phyloP scores from a whole-genome alignment of 1,284 basidiomycete genomes.

The Anthracocystis setariae region DNA sequence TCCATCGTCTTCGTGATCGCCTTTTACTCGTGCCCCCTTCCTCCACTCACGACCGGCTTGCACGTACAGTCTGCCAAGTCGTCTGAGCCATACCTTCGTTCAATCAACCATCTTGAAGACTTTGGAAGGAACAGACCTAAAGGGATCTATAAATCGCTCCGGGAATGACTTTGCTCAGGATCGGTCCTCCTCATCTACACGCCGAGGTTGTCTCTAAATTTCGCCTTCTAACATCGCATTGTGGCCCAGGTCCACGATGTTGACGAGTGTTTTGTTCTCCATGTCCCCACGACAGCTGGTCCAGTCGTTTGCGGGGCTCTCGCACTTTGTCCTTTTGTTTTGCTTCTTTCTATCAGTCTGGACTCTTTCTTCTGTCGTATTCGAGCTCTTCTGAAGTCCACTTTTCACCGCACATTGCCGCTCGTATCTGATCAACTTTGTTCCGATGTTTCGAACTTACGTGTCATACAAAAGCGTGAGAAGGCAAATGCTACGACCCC shows the following conservation, averaged over 20 bases:
- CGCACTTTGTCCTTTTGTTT: constrained; percentile 5
- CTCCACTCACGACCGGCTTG: not conserved
- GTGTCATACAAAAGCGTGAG: not conserved
- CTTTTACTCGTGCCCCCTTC: not conserved
- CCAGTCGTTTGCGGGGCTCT: constrained; percentile 36
- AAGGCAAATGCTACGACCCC: constrained; percentile 11
- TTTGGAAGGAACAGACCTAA: constrained; percentile 28
- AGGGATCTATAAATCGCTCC: not conserved
- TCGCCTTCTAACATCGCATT: constrained; percentile 1
- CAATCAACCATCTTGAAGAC: constrained; percentile 5
- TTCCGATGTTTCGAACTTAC: not conserved
- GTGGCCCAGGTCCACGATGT: not conserved
- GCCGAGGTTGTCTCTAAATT: not conserved
- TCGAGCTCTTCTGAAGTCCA: constrained; percentile 13
- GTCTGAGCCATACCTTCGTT: constrained; percentile 18
- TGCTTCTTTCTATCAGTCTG: constrained; percentile 1
- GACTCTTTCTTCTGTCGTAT: constrained; percentile 16
- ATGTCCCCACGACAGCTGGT: constrained; percentile 40
- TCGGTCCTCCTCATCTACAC: constrained; percentile 24
- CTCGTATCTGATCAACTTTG: not conserved
- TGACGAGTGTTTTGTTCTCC: constrained; percentile 3
- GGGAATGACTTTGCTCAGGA: constrained; percentile 8
- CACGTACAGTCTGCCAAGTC: constrained; percentile 10
- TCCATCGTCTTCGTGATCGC: not conserved
- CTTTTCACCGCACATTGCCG: constrained; percentile 8